Evolutionary conservation across 2,329 filamentous ascomycete species (phyloP).

Genomic region (Sporothrix dimorphospora): DNA sequence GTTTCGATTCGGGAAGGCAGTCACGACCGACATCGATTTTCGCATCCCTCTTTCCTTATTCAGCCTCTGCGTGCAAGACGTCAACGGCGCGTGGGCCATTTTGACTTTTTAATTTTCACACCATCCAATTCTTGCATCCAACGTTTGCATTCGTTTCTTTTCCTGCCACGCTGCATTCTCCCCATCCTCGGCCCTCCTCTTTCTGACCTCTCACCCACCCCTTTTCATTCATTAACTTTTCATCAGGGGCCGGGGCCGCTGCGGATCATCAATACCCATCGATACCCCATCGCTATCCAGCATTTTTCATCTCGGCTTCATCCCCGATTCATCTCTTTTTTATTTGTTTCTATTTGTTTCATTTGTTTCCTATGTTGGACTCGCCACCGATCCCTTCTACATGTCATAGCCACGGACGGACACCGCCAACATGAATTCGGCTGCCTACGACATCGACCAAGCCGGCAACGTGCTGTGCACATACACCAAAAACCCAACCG

Average conservation of each 20-base stretch:
- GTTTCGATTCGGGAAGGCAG: conserved; percentile 15
- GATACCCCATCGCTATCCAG: not conserved
- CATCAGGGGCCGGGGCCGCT: conserved; percentile 7
- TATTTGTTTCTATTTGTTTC: not conserved
- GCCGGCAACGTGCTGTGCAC: conserved; percentile 45
- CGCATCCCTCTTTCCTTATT: conserved; percentile 16
- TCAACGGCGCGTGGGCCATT: conserved; percentile 7
- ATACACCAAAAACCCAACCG: conserved; percentile 37
- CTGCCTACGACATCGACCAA: conserved; percentile 45
- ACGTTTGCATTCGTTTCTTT: not conserved
- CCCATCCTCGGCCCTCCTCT: not conserved
- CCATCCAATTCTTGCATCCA: not conserved
- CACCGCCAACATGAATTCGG: conserved; percentile 38
- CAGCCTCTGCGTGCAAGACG: not conserved
- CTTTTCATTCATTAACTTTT: conserved; percentile 12
- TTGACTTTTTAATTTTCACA: not conserved
- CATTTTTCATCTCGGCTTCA: not conserved
- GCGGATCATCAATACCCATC: not conserved
- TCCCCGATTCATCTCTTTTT: not conserved
- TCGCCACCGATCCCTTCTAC: not conserved
- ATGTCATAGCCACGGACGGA: conserved; percentile 6
- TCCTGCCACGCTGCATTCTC: not conserved
- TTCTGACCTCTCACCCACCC: not conserved
- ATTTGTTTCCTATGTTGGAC: not conserved
- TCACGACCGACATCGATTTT: conserved; percentile 20